Base-by-base conservation (phyloP, 2,329 filamentous ascomycete species). In the Trichophyton verrucosum region DNA sequence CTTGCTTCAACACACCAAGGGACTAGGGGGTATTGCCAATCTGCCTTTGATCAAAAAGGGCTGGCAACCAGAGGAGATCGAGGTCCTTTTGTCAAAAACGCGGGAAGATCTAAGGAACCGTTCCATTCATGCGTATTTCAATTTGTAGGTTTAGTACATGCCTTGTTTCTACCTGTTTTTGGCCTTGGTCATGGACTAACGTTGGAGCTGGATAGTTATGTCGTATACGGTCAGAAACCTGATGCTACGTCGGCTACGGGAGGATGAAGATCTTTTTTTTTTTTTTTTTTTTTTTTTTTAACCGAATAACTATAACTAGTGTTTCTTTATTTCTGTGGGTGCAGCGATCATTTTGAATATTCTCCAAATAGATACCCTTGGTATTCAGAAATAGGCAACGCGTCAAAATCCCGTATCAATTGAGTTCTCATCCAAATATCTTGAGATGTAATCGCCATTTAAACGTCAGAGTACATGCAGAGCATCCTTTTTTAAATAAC, bases 61-160 rank as follows among this genome's bases (percentile, higher is more conserved):
- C 8, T 72, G 68, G 68, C 65, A 60, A 22, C 46, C 55, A 3
- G 70, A 73, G 17, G 66, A 70, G 60, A 65, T 74, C 27, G 65
- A 70, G 30, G 64, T 69, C 1, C 67, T 74, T 20, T 62, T 74
- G 11, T 65, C 67, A 4, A 66, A 71, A 20, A 68, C 73, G 0
- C 66, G 72, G 38, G 69, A 66, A 27, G 71, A 75, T 59, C 65
- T 73, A 63, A 65, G 65, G 58, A 66, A 73, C 59, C 66, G 64
- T 7, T 68, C 64, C 44, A 67, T 72, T 44, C 73, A 74, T 63
- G 65, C 65, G 13, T 67, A 70, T 53, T 68, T 65, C 60, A 63
- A 69, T 59, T 67, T 70, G 66, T 68, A 63, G 33, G 64, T 67
- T 38, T 62, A 7, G n/a, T 55, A 33, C 27, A 7, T n/a, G 11